Conservation (phyloP, 495 filamentous ascomycete species). For the Xylaria intraflava region DNA sequence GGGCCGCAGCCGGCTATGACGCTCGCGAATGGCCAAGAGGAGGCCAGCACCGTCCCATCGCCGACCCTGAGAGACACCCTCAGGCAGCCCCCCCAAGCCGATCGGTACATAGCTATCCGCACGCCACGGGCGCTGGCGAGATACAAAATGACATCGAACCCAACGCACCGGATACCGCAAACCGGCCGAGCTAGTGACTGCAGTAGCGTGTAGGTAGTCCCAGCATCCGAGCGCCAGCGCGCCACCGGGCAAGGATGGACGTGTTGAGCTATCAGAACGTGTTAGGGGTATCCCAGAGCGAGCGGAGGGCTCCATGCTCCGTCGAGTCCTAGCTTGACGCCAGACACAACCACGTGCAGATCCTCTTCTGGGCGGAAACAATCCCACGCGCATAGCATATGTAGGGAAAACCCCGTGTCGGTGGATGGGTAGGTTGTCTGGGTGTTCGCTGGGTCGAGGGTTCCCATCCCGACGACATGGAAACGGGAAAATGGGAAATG, state of each 20-base stretch:
- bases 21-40: background rate
- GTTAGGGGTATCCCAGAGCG: background rate
- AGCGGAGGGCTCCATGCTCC: background rate
- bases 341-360: background rate
- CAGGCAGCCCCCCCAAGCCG: background rate
- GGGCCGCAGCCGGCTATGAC: background rate
- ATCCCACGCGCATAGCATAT: too few relatives aligned
- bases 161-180: background rate
- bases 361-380: background rate
- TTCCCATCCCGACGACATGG: background rate
- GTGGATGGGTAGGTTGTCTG: too few relatives aligned
- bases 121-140: background rate
- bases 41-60: too few relatives aligned
- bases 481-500: background rate
- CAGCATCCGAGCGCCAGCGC: background rate
- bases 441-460: background rate
- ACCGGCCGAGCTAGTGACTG: background rate
- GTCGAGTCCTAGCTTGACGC: background rate
- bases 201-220: background rate
- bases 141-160: background rate
- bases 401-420: too few relatives aligned
- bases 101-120: background rate
- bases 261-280: too few relatives aligned
- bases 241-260: background rate
- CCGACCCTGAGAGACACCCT: background rate